These are phyloP conservation scores for Pseudohalonectria lignicola DNA, from an alignment of 2,329 filamentous ascomycete genomes.

Conservation along the genomic window DNA sequence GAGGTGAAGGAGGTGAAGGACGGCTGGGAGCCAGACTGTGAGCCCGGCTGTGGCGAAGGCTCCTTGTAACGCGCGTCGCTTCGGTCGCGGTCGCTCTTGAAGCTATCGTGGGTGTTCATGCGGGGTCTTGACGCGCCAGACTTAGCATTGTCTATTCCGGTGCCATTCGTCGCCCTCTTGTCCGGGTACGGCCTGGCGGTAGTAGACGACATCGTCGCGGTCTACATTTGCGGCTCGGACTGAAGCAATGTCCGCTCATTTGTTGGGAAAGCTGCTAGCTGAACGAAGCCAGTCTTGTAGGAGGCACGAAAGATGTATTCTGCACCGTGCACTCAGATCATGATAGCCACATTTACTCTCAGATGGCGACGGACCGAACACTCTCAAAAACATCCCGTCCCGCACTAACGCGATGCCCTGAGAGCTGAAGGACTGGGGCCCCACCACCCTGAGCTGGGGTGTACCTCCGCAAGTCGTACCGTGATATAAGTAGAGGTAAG, in stretches of 20 bases:
- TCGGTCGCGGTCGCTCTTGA: conserved; percentile 15
- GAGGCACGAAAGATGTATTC: no score
- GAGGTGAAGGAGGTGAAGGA: conserved; percentile 19
- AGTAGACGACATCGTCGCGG: conserved; percentile 28
- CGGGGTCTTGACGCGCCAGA: conserved; percentile 14
- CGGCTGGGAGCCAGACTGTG: neutral
- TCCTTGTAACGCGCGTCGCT: conserved; percentile 10
- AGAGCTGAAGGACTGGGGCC: no score
- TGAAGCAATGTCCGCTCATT: conserved; percentile 1
- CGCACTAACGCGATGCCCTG: no score
- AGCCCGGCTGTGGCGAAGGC: conserved; percentile 18
- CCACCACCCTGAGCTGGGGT: no score
- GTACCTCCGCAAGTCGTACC: no score
- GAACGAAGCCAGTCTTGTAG: no score
- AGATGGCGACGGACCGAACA: no score
- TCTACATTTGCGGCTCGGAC: conserved; percentile 17
- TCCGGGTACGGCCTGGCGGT: conserved; percentile 23
- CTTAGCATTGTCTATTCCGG: conserved; percentile 5
- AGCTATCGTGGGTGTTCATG: conserved; percentile 15
- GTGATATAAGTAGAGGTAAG: no score
- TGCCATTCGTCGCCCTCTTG: conserved; percentile 28
- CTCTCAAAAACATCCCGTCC: neutral
- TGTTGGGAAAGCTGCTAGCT: no score
- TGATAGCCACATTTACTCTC: no score
- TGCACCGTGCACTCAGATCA: no score